phyloP scores from a whole-genome alignment of 2,329 filamentous ascomycete genomes.

The Aureobasidium mangrovei region DNA sequence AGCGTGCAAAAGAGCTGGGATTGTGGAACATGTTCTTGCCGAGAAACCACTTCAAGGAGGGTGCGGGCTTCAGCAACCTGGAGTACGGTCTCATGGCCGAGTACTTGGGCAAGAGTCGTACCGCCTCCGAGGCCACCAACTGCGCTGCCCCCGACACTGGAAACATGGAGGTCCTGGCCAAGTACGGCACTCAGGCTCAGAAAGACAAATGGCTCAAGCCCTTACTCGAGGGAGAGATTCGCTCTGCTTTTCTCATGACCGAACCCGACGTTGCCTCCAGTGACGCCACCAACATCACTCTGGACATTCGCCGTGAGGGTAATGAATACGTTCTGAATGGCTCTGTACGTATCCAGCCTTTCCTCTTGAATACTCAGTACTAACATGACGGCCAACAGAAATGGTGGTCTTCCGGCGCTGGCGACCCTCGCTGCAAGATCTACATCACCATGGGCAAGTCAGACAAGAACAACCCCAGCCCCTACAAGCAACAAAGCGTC shows the following conservation, averaged over 20 bases:
- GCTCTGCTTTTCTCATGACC: constrained; percentile 44
- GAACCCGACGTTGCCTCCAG: constrained; percentile 44
- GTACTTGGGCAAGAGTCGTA: constrained; percentile 76
- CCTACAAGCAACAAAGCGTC: constrained; percentile 88
- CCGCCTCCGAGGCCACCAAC: constrained; percentile 85
- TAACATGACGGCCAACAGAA: constrained; percentile 48
- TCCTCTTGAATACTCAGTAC: neutral
- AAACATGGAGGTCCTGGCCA: constrained; percentile 45
- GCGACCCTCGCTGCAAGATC: constrained; percentile 82
- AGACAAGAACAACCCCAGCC: constrained; percentile 62
- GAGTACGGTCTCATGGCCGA: constrained; percentile 98
- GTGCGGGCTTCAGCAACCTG: constrained; percentile 86
- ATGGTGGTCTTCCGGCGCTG: constrained; percentile 98
- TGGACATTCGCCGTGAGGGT: constrained; percentile 74
- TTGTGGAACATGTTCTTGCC: constrained; percentile 99
- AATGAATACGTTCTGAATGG: constrained; percentile 89
- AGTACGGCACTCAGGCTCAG: constrained; percentile 43
- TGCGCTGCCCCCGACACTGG: constrained; percentile 41
- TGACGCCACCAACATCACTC: constrained; percentile 42
- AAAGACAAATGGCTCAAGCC: constrained; percentile 44
- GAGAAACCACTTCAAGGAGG: constrained; percentile 90
- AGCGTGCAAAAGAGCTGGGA: constrained; percentile 69
- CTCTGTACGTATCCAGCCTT: constrained; percentile 44
- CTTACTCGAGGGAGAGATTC: constrained; percentile 40
- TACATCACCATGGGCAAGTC: constrained; percentile 97